phyloP scores from a whole-genome alignment of 148 eudicot genomes.

The Vaccinium myrtillus region DNA sequence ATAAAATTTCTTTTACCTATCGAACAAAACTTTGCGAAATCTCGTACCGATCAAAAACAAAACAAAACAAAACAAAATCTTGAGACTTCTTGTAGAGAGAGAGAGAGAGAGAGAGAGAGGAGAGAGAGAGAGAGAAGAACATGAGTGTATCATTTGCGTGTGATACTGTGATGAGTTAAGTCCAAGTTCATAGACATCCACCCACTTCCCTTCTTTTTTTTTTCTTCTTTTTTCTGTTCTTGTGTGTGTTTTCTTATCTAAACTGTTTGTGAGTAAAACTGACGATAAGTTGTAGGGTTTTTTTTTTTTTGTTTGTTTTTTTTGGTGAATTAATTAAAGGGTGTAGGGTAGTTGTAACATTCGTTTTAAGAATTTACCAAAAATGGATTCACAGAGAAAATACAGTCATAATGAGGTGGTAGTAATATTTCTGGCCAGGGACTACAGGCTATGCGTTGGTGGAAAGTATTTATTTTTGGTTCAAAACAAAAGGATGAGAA shows the following conservation, averaged over 20 bases:
- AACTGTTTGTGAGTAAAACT: constrained; percentile 47
- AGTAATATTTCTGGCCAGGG: too few species aligned
- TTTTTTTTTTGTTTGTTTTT: too few species aligned
- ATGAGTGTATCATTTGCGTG: constrained; percentile 4
- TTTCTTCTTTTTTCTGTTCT: not conserved
- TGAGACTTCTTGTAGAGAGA: not conserved
- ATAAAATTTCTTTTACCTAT: too few species aligned
- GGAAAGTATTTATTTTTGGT: too few species aligned
- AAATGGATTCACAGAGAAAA: too few species aligned
- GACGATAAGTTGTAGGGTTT: constrained; percentile 19
- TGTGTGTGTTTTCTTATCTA: not conserved
- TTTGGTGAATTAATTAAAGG: not conserved
- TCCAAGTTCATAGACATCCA: constrained; percentile 10
- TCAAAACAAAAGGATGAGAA: too few species aligned
- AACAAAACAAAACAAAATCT: not conserved
- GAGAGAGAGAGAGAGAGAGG: constrained; percentile 6
- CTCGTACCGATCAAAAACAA: too few species aligned
- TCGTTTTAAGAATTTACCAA: not conserved
- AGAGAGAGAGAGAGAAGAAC: not conserved
- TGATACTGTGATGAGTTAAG: not conserved
- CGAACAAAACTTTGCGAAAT: too few species aligned
- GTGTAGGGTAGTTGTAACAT: not conserved
- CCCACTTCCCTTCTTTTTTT: not conserved
- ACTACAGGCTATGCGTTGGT: too few species aligned
- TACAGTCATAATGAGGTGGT: too few species aligned